These are phyloP conservation scores for Eudorina sp. DNA, from an alignment of 139 green algal species.

Conservation along the genomic window DNA sequence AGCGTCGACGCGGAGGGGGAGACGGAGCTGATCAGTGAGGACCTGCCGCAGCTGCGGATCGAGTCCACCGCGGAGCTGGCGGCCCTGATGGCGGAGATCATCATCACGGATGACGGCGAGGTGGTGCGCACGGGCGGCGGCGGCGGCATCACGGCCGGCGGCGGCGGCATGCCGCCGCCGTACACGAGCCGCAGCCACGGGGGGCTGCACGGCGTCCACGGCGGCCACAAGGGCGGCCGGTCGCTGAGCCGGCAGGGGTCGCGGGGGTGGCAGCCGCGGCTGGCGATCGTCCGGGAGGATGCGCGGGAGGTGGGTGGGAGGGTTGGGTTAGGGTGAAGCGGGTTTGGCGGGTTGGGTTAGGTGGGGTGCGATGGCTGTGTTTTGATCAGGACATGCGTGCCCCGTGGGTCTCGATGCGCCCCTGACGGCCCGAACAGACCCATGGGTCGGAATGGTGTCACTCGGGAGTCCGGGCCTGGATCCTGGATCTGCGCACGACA, in stretches of 20 bases:
- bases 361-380: too few relatives aligned
- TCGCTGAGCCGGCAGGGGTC: slow-evolving; percentile 30
- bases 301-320: slow-evolving; percentile 36
- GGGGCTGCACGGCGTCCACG: not conserved
- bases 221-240: not conserved
- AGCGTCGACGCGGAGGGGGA: not conserved
- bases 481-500: too few relatives aligned
- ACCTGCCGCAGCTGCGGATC: slow-evolving; percentile 38
- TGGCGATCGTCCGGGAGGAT: slow-evolving; percentile 43
- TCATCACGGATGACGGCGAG: slow-evolving; percentile 41
- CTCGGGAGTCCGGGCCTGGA: too few relatives aligned
- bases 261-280: slow-evolving; percentile 31
- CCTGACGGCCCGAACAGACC: too few relatives aligned
- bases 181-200: not conserved
- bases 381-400: not conserved
- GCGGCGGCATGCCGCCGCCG: not conserved
- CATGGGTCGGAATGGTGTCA: too few relatives aligned
- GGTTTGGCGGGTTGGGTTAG: too few relatives aligned
- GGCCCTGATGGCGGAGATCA: slow-evolving; percentile 43
- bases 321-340: not conserved
- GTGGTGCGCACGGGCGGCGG: slow-evolving; percentile 22
- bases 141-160: not conserved
- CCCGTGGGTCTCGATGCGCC: too few relatives aligned
- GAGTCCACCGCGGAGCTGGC: slow-evolving; percentile 37
- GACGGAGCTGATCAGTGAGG: not conserved